phyloP scores from a whole-genome alignment of 805 yeast species.

The Torulaspora maleeae region DNA sequence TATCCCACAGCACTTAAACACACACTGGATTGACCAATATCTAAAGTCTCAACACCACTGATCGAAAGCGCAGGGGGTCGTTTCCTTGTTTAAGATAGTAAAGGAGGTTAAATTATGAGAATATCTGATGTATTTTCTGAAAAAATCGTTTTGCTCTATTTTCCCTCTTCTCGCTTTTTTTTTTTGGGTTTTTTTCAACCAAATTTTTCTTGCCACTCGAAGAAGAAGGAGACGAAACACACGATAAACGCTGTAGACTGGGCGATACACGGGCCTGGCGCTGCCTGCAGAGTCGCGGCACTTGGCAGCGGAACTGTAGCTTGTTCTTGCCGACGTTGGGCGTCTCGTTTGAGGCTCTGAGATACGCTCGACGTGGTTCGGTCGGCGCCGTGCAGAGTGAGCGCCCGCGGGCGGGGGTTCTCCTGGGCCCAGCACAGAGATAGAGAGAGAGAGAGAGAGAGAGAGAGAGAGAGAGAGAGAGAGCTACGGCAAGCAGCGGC shows the following conservation, averaged over 20 bases:
- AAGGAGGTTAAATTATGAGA: not conserved
- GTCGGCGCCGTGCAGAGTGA: no score
- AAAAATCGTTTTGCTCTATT: slow-evolving; percentile 7
- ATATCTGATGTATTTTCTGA: not conserved
- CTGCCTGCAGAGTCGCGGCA: no score
- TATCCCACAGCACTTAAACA: no score
- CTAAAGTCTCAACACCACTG: no score
- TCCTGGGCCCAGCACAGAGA: no score
- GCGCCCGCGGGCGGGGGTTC: no score
- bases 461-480: no score
- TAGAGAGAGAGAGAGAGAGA: no score
- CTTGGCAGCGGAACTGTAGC: not conserved
- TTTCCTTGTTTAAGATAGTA: not conserved
- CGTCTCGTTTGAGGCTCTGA: not conserved
- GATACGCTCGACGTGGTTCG: not conserved
- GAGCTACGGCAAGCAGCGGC: no score
- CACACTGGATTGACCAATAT: no score
- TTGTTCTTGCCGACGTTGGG: not conserved
- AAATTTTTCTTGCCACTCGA: slow-evolving; percentile 6
- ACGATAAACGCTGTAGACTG: not conserved
- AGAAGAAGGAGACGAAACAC: not conserved
- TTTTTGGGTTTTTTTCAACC: slow-evolving; percentile 5
- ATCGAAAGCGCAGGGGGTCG: not conserved
- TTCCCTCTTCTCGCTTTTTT: slow-evolving; percentile 3
- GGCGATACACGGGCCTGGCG: not conserved